phyloP scores from a whole-genome alignment of 306 rosid genomes.

The Inga leiocalycina region DNA sequence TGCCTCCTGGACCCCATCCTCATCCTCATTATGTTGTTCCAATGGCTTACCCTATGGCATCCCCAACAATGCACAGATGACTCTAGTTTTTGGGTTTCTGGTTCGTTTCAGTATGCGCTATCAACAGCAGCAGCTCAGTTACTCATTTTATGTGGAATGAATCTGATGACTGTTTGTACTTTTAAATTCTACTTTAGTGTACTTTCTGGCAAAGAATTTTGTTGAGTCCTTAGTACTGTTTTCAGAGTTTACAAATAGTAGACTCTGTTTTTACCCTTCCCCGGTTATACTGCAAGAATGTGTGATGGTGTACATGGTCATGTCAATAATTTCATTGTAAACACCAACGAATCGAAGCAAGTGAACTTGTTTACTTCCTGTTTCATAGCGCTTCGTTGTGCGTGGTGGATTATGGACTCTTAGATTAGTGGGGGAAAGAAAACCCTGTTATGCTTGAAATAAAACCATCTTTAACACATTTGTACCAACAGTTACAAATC shows the following conservation, averaged over 20 bases:
- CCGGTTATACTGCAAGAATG: constrained; percentile 20
- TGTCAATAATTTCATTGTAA: constrained; percentile 21
- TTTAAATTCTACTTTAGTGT: constrained; percentile 25
- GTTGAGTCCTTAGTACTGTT: constrained; percentile 15
- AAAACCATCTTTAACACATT: background rate
- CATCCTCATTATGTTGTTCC: constrained; percentile 80
- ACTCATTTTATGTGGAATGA: constrained; percentile 31
- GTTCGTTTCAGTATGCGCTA: constrained; percentile 36
- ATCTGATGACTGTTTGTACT: constrained; percentile 22
- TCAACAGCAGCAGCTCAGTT: constrained; percentile 3
- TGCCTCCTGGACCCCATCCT: constrained; percentile 69
- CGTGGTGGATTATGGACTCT: background rate
- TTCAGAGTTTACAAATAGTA: constrained; percentile 1
- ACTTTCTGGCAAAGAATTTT: constrained; percentile 26
- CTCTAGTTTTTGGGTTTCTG: constrained; percentile 30
- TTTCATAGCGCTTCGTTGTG: background rate
- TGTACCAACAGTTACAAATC: background rate
- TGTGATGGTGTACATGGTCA: constrained; percentile 30
- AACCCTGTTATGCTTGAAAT: background rate
- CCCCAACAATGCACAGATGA: constrained; percentile 94
- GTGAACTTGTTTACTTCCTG: background rate
- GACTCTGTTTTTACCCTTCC: constrained; percentile 4
- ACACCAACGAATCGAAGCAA: constrained; percentile 33
- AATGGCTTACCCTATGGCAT: constrained; percentile 95
- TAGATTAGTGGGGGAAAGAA: background rate